Evolutionary conservation across 306 rosid genomes (phyloP).

Genomic region (Pyrus bretschneideri): DNA sequence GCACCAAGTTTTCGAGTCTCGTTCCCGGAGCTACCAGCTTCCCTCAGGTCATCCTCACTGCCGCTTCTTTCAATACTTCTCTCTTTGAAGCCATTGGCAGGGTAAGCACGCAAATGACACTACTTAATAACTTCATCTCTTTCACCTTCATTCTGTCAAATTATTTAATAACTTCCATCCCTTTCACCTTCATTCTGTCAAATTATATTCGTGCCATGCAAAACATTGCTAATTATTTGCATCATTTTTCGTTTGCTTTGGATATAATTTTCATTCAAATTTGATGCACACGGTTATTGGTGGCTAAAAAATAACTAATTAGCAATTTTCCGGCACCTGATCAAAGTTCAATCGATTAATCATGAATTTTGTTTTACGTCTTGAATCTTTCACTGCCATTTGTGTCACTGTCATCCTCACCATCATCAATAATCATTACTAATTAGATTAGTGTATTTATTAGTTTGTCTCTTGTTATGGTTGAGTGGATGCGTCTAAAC

Average conservation of each 20-base stretch:
- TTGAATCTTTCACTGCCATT: not conserved
- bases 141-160: not conserved
- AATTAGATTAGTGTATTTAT: not conserved
- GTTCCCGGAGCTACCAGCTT: slow-evolving; percentile 92
- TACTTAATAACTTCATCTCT: not conserved
- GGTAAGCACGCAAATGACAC: slow-evolving; percentile 25
- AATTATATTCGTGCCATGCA: not conserved
- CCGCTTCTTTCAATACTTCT: slow-evolving; percentile 84
- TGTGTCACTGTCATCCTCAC: not conserved
- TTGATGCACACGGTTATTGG: not conserved
- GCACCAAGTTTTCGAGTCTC: slow-evolving; percentile 56
- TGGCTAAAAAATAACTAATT: not conserved
- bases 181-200: not conserved
- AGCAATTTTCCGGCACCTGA: not conserved
- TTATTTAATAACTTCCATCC: not conserved
- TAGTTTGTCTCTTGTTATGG: not conserved
- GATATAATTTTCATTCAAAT: not conserved
- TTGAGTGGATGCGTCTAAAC: not conserved
- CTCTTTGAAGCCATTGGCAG: slow-evolving; percentile 85
- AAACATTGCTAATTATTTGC: not conserved
- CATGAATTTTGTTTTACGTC: not conserved
- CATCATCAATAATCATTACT: not conserved
- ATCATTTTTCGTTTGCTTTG: not conserved
- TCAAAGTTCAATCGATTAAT: not conserved
- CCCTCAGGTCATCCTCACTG: slow-evolving; percentile 84